These are phyloP conservation scores for Amphicarpaea edgeworthii DNA, from an alignment of 306 rosid genomes.

Conservation along the genomic window DNA sequence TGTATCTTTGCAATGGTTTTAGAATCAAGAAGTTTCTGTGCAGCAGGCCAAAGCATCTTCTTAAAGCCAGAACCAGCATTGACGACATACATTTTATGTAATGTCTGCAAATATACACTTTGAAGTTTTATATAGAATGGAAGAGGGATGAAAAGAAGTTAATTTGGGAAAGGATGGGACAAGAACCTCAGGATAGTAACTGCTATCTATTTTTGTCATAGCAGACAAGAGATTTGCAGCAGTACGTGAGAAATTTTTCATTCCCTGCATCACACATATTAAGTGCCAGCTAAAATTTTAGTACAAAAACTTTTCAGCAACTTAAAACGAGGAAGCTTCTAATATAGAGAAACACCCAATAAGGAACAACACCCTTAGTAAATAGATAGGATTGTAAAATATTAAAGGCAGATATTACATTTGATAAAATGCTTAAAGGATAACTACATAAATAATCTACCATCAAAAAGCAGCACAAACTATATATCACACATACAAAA, in stretches of 20 bases:
- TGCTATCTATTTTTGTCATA: conserved; percentile 80
- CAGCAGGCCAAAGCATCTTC: conserved; percentile 98
- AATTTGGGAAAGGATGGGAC: conserved; percentile 28
- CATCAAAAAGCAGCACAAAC: background rate
- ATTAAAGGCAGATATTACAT: background rate
- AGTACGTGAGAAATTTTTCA: conserved; percentile 85
- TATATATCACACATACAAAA: background rate
- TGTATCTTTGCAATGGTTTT: conserved; percentile 90
- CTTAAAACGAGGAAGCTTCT: conserved; percentile 26
- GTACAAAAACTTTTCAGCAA: conserved; percentile 21
- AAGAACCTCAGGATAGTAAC: conserved; percentile 94
- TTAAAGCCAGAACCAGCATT: conserved; percentile 97
- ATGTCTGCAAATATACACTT: conserved; percentile 62
- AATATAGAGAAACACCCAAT: conserved; percentile 12
- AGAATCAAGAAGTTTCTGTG: conserved; percentile 84
- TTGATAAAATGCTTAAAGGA: conserved; percentile 27
- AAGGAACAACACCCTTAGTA: conserved; percentile 1
- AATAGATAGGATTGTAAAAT: conserved; percentile 12
- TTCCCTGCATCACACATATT: conserved; percentile 70
- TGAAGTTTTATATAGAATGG: conserved; percentile 21
- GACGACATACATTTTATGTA: conserved; percentile 89
- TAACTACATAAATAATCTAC: background rate
- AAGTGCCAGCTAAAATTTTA: conserved; percentile 35
- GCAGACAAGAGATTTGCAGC: conserved; percentile 87
- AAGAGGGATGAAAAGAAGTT: conserved; percentile 30